Evolutionary conservation across 2,329 filamentous ascomycete genomes (phyloP), one percentile per base, ranked within the genome.

Genomic region (Ophiosphaerella herpotricha): DNA sequence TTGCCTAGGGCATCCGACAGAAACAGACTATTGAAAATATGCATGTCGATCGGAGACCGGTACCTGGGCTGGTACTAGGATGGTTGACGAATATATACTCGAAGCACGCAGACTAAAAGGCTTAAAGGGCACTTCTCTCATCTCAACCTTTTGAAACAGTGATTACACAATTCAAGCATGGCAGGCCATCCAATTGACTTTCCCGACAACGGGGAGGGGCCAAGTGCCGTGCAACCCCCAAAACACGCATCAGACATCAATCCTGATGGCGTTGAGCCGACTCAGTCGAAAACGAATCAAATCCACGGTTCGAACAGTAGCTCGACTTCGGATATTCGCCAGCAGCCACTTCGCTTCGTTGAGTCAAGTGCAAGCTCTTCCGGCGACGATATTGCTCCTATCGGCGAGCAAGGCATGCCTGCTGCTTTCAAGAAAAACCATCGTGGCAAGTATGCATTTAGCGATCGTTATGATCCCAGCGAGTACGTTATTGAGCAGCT

Each of bases 361-460:
- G 44, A 46, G 37, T 46, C 44, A 13, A 46, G 35, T 26, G 36
- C 44, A 18, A 40, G 44, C 21, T 46, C 44, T 4, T 40, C 37
- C 26, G 44, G 37, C 5, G 44, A 46, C 11, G 44, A 46, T 6
- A 46, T 46, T 18, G 44, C 31, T 7, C 44, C 44, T n/a, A 12
- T 13, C 31, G 37, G 35, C 2, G 37, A 40, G 5, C 36, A 23
- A 29, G 13, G n/a, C 18, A 35, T 36, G 11, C 31, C 37, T 7
- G 18, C 37, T 39, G 29, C 44, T 18, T 46, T 40, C 44, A 46
- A 46, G 16, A 46, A 46, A 21, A 34, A 11, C 8, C 44, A 31
- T 5, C 36, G 35, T 29, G 44, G 44, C 37, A 46, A 46, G 36
- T 46, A 23, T 46, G 37, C 44, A 12, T 46, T 40, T 36, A 46